Evolutionary conservation across 371 early-diverging fungal genomes (phyloP).

Genomic region (Actinomucor elegans): DNA sequence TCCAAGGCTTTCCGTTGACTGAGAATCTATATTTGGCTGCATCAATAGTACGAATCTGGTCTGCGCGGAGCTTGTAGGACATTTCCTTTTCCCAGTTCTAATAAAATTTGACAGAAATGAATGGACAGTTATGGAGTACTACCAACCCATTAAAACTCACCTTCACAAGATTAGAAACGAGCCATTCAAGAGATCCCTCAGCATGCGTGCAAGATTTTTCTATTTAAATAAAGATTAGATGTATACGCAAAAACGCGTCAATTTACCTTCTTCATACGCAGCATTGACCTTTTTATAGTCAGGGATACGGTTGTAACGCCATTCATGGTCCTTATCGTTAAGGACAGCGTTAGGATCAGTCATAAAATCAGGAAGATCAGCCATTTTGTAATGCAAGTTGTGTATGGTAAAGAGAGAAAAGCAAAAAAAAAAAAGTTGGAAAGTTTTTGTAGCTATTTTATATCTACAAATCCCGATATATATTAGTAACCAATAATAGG

Average conservation of each 20-base stretch:
- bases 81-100: conserved; percentile 62
- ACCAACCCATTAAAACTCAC: conserved; percentile 10
- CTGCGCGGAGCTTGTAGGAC: conserved; percentile 51
- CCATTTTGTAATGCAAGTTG: conserved; percentile 14
- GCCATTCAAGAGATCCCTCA: conserved; percentile 47
- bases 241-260: too few species aligned
- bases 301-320: conserved; percentile 52
- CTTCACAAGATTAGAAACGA: conserved; percentile 54
- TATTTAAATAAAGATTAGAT: background rate
- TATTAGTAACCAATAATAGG: background rate
- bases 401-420: background rate
- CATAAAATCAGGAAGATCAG: conserved; percentile 52
- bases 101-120: background rate
- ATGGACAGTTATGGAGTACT: background rate
- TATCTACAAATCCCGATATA: background rate
- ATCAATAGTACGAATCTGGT: conserved; percentile 52
- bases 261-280: conserved; percentile 41
- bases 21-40: conserved; percentile 46
- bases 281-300: conserved; percentile 51
- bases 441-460: background rate
- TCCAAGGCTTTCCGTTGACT: conserved; percentile 44
- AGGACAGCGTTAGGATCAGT: conserved; percentile 56
- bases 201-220: conserved; percentile 42
- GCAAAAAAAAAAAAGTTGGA: background rate
- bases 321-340: conserved; percentile 44